Evolutionary conservation across 139 green algal species (phyloP).

Genomic region (Pseudopediastrum boryanum): DNA sequence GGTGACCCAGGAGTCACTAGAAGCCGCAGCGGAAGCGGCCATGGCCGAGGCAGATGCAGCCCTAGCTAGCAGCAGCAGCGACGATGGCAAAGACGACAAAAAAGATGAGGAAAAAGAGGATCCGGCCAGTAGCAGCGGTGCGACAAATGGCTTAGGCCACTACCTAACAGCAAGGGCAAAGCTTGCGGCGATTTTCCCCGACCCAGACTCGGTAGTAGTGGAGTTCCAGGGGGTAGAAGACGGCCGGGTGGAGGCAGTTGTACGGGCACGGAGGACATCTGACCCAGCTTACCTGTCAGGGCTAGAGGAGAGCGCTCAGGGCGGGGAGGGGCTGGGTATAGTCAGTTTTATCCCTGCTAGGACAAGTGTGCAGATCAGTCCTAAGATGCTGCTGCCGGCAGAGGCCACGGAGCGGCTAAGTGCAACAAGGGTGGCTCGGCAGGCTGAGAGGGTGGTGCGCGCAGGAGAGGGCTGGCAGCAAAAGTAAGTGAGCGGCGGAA

Average conservation of each 20-base stretch:
- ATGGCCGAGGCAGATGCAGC: neutral
- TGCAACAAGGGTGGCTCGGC: constrained; percentile 20
- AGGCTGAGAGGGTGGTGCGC: constrained; percentile 14
- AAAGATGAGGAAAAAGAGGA: constrained; percentile 1
- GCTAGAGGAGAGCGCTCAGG: constrained; percentile 47
- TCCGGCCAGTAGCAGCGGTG: neutral
- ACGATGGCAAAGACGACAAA: neutral
- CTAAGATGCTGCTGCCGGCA: constrained; percentile 59
- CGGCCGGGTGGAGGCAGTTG: constrained; percentile 59
- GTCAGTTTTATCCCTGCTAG: constrained; percentile 64
- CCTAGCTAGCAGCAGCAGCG: neutral
- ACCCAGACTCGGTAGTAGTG: constrained; percentile 37
- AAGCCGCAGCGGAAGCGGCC: neutral
- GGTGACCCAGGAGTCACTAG: constrained; percentile 5
- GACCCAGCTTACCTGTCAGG: constrained; percentile 53
- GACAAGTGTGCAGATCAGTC: constrained; percentile 45
- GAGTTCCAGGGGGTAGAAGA: constrained; percentile 65
- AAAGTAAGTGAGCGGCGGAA: neutral
- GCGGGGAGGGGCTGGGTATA: constrained; percentile 74
- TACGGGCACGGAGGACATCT: constrained; percentile 48
- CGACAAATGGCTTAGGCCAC: constrained; percentile 5
- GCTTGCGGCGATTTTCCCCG: constrained; percentile 26
- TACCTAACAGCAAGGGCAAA: constrained; percentile 14
- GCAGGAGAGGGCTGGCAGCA: constrained; percentile 11
- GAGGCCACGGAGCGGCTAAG: constrained; percentile 48